phyloP scores from a whole-genome alignment of 352 stramenopile genomes.

The Stramenopiles sp. region DNA sequence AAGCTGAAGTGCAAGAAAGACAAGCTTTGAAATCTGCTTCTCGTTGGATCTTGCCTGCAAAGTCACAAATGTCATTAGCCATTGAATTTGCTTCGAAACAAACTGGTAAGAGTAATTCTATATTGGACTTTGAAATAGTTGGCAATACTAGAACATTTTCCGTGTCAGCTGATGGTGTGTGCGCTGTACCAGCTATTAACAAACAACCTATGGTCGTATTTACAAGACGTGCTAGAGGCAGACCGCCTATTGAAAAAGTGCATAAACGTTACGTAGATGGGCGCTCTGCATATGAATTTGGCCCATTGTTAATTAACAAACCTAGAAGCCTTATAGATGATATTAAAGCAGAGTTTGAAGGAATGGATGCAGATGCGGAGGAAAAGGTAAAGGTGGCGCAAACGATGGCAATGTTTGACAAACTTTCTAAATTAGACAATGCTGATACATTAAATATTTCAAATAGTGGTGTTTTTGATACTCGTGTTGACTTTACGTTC shows the following conservation, averaged over 20 bases:
- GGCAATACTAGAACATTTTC: conserved; percentile 51
- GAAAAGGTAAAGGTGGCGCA: not conserved
- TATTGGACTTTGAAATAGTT: conserved; percentile 67
- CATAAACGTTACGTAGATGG: conserved; percentile 72
- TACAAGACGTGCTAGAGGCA: conserved; percentile 44
- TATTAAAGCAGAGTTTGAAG: not conserved
- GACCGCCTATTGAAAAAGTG: conserved; percentile 27
- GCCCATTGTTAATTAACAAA: conserved; percentile 48
- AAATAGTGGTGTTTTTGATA: not conserved
- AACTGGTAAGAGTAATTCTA: conserved; percentile 50
- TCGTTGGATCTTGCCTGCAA: conserved; percentile 54
- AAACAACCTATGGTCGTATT: conserved; percentile 74
- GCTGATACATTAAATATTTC: not conserved
- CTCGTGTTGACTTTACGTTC: not conserved
- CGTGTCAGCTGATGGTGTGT: conserved; percentile 49
- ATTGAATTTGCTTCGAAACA: conserved; percentile 52
- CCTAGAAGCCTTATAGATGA: not conserved
- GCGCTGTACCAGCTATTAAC: conserved; percentile 70
- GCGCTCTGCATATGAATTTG: conserved; percentile 70
- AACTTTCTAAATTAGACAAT: not conserved
- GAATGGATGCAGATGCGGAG: not conserved
- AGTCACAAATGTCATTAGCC: conserved; percentile 32
- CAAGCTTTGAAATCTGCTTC: conserved; percentile 13
- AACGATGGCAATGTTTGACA: not conserved
- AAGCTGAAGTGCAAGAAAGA: not conserved